phyloP scores from a whole-genome alignment of 768 basidiomycete species.

The Termitomyces sp. region DNA sequence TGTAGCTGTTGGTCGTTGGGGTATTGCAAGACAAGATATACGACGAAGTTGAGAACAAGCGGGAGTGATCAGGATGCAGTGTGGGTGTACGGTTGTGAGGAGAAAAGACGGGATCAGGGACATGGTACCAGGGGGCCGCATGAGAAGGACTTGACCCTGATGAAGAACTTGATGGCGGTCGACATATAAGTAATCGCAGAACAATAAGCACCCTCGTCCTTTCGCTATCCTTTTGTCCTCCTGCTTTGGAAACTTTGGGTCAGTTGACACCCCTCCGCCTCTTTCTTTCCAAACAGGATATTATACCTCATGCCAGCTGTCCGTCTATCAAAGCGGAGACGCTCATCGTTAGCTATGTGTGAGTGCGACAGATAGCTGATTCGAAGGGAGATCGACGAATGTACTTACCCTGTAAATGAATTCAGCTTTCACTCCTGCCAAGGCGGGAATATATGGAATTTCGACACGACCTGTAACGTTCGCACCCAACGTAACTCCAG shows the following conservation, averaged over 20 bases:
- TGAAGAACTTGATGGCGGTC: background rate
- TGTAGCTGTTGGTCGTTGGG: background rate
- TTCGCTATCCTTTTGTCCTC: constrained; percentile 16
- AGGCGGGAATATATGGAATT: constrained; percentile 52
- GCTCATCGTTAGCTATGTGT: constrained; percentile 15
- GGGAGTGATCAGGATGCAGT: background rate
- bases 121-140: background rate
- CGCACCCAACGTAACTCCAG: constrained; percentile 33
- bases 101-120: background rate
- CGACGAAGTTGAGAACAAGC: background rate
- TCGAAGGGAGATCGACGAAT: background rate
- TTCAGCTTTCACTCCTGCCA: constrained; percentile 37
- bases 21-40: background rate
- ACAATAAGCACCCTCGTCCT: background rate
- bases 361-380: background rate
- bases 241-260: constrained; percentile 13
- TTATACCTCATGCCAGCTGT: constrained; percentile 14
- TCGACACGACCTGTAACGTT: constrained; percentile 51
- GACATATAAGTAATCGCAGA: constrained; percentile 1
- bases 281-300: constrained; percentile 2
- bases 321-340: constrained; percentile 15
- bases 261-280: background rate
- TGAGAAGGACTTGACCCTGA: background rate
- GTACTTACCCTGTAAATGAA: background rate
- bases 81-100: background rate